A percentile compares a stretch with the other conserved stretches of the same genome.
Conservation (phyloP, 345 rosid genomes). For the Populus simonii region DNA sequence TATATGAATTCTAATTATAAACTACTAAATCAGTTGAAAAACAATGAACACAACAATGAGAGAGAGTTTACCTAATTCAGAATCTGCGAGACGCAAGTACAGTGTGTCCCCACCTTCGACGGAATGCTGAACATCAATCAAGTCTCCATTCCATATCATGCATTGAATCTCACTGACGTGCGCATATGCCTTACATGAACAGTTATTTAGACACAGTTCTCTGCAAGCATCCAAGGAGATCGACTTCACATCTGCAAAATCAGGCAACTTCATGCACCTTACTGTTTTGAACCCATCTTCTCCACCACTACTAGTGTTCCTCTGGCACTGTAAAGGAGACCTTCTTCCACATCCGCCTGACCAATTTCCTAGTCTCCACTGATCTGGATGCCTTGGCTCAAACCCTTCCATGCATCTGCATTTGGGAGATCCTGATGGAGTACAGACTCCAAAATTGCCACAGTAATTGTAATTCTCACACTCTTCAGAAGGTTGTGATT, state of each 20-base stretch:
- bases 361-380: slow-evolving; percentile 35
- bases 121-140: slow-evolving; percentile 52
- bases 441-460: slow-evolving; percentile 64
- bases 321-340: slow-evolving; percentile 26
- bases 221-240: not conserved
- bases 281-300: slow-evolving; percentile 30
- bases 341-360: slow-evolving; percentile 43
- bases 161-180: slow-evolving; percentile 43
- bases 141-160: slow-evolving; percentile 51
- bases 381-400: slow-evolving; percentile 23
- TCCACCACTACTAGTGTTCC: slow-evolving; percentile 12
- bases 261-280: slow-evolving; percentile 35
- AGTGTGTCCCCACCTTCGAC: slow-evolving; percentile 33
- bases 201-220: slow-evolving; percentile 34
- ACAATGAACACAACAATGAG: not conserved
- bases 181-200: slow-evolving; percentile 65
- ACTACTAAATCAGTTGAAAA: not conserved
- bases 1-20: too few relatives aligned
- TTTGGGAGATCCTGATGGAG: slow-evolving; percentile 14
- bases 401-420: slow-evolving; percentile 66
- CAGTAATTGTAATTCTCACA: slow-evolving; percentile 74
- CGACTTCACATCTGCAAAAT: slow-evolving; percentile 14
- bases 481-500: slow-evolving; percentile 43
- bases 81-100: slow-evolving; percentile 49
- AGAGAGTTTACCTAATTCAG: slow-evolving; percentile 50